phyloP scores from a whole-genome alignment of 305 asterid species.

The Fraxinus nigra region DNA sequence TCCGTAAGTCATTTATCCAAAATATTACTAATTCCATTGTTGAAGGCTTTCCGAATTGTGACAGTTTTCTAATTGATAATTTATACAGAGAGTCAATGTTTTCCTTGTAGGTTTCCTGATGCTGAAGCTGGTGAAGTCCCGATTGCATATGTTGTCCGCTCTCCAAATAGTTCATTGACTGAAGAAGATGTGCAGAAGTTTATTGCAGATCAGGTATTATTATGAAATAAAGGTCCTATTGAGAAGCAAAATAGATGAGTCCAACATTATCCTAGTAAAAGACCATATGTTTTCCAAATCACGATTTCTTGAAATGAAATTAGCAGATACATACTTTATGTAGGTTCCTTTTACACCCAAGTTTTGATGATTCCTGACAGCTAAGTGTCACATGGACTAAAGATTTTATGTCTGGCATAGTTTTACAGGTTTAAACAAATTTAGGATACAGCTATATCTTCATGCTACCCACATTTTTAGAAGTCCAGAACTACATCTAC shows the following conservation, averaged over 20 bases:
- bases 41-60: neutral
- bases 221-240: neutral
- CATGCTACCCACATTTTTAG: neutral
- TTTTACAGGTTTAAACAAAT: neutral
- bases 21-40: neutral
- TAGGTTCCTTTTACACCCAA: neutral
- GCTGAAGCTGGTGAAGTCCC: conserved; percentile 99
- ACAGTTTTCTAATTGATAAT: neutral
- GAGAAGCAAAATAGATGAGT: neutral
- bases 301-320: neutral
- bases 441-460: neutral
- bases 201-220: conserved; percentile 75
- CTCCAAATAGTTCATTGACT: conserved; percentile 74
- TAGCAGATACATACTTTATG: neutral
- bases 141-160: conserved; percentile 77
- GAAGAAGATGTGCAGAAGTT: conserved; percentile 78
- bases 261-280: neutral
- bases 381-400: neutral
- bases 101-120: conserved; percentile 66
- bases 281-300: neutral
- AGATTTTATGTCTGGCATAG: neutral
- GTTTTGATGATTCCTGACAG: neutral
- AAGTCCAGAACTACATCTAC: neutral
- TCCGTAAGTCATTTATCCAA: conserved; percentile 56
- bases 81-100: neutral